These are phyloP conservation scores for Boletus coccyginus DNA, from an alignment of 768 basidiomycete genomes.

Conservation along the genomic window DNA sequence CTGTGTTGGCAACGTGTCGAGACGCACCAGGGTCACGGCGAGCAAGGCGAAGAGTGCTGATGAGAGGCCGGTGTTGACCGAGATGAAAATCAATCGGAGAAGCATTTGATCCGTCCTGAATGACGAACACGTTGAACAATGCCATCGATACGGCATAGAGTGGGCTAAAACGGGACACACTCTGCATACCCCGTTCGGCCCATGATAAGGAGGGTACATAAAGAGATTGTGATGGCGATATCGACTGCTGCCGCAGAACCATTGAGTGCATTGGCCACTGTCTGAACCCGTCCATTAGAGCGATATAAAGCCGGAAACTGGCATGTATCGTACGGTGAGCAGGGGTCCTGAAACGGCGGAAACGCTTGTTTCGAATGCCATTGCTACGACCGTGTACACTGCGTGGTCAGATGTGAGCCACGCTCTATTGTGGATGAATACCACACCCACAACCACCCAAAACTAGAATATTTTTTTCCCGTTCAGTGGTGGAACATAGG, in stretches of 20 bases:
- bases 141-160: background rate
- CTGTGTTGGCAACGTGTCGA: background rate
- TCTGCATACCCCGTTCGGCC: constrained; percentile 24
- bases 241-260: constrained; percentile 18
- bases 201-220: constrained; percentile 20
- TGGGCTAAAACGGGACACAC: constrained; percentile 6
- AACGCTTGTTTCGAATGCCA: constrained; percentile 14
- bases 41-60: constrained; percentile 22
- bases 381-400: constrained; percentile 18
- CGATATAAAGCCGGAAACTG: background rate
- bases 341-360: constrained; percentile 16
- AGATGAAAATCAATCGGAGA: constrained; percentile 24
- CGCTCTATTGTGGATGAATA: background rate
- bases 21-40: constrained; percentile 19
- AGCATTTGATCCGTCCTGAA: constrained; percentile 25
- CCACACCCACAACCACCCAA: constrained; percentile 14
- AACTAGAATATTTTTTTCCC: constrained; percentile 2
- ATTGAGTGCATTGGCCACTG: constrained; percentile 15
- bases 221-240: constrained; percentile 17
- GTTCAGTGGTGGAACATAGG: background rate
- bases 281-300: constrained; percentile 13
- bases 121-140: background rate
- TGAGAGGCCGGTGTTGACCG: constrained; percentile 25
- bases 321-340: constrained; percentile 11
- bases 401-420: constrained; percentile 1